Percentiles rank a stretch among this genome's conserved stretches.
Conservation (phyloP, 768 basidiomycete genomes). For the Candolleomyces aberdarensis region DNA sequence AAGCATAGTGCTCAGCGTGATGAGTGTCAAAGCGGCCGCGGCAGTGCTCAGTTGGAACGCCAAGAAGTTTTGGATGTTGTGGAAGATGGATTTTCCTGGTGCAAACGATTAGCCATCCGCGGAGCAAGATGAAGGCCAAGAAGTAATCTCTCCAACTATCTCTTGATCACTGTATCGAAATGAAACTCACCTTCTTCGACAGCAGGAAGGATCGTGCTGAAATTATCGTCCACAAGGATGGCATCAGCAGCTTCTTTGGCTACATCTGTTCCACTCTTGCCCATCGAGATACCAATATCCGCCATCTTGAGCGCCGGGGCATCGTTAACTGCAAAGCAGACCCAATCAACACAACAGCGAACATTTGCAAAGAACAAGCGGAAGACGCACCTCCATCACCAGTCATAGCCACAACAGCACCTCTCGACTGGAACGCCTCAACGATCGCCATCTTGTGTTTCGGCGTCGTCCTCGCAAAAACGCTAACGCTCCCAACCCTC, state of each 20-base stretch:
- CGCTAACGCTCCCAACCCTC: slow-evolving; percentile 74
- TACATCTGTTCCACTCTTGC: slow-evolving; percentile 97
- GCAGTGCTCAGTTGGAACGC: slow-evolving; percentile 97
- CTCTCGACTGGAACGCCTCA: slow-evolving; percentile 86
- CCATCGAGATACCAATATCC: slow-evolving; percentile 97
- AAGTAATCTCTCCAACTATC: neutral
- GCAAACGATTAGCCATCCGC: slow-evolving; percentile 1
- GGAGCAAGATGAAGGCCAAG: slow-evolving; percentile 4
- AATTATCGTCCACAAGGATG: slow-evolving; percentile 96
- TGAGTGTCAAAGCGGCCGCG: slow-evolving; percentile 92
- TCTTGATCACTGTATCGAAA: neutral
- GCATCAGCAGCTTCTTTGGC: slow-evolving; percentile 98
- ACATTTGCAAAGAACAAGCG: neutral
- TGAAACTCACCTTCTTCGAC: slow-evolving; percentile 79
- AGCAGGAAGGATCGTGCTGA: slow-evolving; percentile 90
- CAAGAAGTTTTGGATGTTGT: slow-evolving; percentile 98
- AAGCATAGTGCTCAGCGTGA: slow-evolving; percentile 90
- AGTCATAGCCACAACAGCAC: slow-evolving; percentile 94
- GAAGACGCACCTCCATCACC: slow-evolving; percentile 80
- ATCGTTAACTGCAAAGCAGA: slow-evolving; percentile 68
- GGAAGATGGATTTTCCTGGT: slow-evolving; percentile 92
- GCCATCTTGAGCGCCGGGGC: slow-evolving; percentile 97
- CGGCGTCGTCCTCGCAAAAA: slow-evolving; percentile 95
- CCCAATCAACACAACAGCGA: neutral
- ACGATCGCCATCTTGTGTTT: slow-evolving; percentile 98